Conservation (phyloP, 139 green algal genomes). For the Coccomyxa sp. region DNA sequence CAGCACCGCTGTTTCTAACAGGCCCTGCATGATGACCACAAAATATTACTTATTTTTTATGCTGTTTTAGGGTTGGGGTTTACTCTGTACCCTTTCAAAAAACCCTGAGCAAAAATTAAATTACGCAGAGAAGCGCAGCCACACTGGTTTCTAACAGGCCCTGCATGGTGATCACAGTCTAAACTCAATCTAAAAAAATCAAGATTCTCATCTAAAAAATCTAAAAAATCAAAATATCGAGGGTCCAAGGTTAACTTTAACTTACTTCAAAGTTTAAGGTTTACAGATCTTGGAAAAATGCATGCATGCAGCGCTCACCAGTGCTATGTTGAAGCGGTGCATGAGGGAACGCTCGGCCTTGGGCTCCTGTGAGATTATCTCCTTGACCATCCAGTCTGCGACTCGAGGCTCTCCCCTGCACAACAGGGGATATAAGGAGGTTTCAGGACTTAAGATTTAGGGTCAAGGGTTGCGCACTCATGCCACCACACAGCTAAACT, state of each 20-base stretch:
- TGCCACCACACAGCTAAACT: no score
- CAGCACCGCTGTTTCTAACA: constrained; percentile 12
- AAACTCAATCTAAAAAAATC: no score
- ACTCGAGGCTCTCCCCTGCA: background rate
- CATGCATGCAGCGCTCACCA: constrained; percentile 1
- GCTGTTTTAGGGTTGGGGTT: no score
- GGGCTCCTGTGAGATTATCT: constrained; percentile 14
- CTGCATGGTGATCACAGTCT: background rate
- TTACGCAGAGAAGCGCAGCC: constrained; percentile 56
- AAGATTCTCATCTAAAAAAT: no score
- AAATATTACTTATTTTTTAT: no score
- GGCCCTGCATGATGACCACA: constrained; percentile 7
- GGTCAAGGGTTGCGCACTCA: background rate
- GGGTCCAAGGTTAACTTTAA: no score
- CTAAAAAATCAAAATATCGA: no score
- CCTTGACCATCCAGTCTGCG: background rate
- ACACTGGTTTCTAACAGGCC: constrained; percentile 29
- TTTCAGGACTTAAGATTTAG: background rate
- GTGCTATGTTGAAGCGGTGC: constrained; percentile 39
- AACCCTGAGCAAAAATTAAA: no score
- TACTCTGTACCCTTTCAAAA: no score
- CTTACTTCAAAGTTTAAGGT: no score
- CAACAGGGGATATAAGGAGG: background rate
- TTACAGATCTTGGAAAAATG: no score
- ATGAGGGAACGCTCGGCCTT: constrained; percentile 43